Conservation (phyloP, 768 basidiomycete genomes). For the Xerocomellus intermedius region DNA sequence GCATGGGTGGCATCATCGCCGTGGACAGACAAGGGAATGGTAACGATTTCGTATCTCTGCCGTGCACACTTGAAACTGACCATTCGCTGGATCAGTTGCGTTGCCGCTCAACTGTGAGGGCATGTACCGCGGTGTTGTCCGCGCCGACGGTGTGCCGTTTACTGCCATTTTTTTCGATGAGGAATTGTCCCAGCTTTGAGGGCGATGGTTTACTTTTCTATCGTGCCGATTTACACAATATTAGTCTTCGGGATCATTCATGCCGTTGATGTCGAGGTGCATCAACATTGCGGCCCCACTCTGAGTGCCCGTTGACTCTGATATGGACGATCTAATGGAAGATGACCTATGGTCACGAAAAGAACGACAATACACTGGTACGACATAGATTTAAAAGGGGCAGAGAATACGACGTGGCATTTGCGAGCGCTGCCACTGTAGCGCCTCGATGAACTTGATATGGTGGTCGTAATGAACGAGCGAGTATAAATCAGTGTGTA, state of each 20-base stretch:
- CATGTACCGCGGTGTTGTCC: constrained; percentile 81
- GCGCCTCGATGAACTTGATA: too few relatives aligned
- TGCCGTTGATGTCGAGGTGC: not conserved
- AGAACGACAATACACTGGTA: too few relatives aligned
- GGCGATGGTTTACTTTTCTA: not conserved
- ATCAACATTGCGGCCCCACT: not conserved
- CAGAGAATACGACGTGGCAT: too few relatives aligned
- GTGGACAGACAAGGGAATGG: constrained; percentile 70
- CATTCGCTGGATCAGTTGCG: constrained; percentile 44
- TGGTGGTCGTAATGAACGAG: constrained; percentile 1
- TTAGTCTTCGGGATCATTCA: not conserved
- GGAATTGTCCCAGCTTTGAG: constrained; percentile 30
- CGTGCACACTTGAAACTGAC: not conserved
- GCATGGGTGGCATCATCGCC: constrained; percentile 73
- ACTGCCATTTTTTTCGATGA: constrained; percentile 82
- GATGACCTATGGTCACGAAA: too few relatives aligned
- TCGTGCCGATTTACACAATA: not conserved
- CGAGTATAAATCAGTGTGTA: constrained; percentile 41
- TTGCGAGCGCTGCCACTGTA: too few relatives aligned
- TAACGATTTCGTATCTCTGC: constrained; percentile 27
- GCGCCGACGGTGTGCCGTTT: constrained; percentile 63
- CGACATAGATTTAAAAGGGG: too few relatives aligned
- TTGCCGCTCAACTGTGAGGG: constrained; percentile 74
- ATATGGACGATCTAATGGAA: not conserved
- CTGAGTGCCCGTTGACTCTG: not conserved